Percentiles rank a stretch among this genome's conserved stretches.
Evolutionary conservation across 257 asterid genomes (phyloP).

Genomic region (Petunia axillaris): DNA sequence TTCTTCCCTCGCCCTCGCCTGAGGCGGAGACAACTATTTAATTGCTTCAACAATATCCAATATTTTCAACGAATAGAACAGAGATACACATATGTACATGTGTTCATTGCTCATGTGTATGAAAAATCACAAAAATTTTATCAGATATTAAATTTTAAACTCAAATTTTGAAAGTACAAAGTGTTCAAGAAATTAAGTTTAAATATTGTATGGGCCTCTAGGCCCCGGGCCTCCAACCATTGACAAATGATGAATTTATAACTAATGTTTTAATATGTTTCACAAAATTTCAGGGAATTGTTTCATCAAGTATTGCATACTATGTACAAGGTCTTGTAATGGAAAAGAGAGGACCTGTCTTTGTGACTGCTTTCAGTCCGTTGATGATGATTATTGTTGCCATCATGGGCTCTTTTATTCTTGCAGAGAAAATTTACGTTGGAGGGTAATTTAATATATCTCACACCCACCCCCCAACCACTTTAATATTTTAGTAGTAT

Average conservation of each 20-base stretch:
- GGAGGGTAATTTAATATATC: constrained; percentile 66
- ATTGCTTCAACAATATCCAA: not conserved
- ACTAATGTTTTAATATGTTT: not conserved
- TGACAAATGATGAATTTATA: not conserved
- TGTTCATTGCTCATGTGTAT: too few relatives aligned
- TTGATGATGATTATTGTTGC: constrained; percentile 96
- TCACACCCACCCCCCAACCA: not conserved
- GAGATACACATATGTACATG: too few relatives aligned
- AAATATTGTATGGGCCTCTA: too few relatives aligned
- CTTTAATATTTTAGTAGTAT: too few relatives aligned
- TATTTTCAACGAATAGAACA: not conserved
- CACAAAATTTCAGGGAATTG: constrained; percentile 67
- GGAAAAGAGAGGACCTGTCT: constrained; percentile 86
- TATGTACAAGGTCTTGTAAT: constrained; percentile 89
- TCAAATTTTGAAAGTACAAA: too few relatives aligned
- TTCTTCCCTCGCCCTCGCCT: not conserved
- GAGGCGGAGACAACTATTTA: not conserved
- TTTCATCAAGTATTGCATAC: constrained; percentile 89
- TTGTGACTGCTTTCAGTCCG: constrained; percentile 89
- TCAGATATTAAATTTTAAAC: too few relatives aligned
- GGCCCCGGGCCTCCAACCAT: too few relatives aligned
- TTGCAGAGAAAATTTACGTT: constrained; percentile 72
- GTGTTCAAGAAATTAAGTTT: too few relatives aligned
- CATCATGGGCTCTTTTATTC: constrained; percentile 84
- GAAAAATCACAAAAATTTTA: too few relatives aligned